A percentile compares a stretch with the other conserved stretches of the same genome.
These are phyloP conservation scores for Entophlyctis helioformis DNA, from an alignment of 192 early-diverging fungal species.

Conservation along the genomic window DNA sequence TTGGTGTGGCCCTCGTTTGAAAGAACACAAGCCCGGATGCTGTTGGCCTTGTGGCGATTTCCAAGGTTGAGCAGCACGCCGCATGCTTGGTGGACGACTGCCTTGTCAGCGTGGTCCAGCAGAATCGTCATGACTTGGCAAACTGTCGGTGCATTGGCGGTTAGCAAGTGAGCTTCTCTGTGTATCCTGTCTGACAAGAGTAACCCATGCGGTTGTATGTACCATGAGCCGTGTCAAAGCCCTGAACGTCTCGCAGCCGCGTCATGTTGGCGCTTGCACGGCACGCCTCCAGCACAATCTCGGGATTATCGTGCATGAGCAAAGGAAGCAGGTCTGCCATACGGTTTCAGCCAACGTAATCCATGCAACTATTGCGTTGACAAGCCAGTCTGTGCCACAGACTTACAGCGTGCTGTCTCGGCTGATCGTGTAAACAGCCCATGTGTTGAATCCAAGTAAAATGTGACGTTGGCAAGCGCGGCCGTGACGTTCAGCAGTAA, in stretches of 20 bases:
- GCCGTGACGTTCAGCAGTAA: slow-evolving; percentile 28
- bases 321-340: slow-evolving; percentile 21
- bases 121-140: slow-evolving; percentile 27
- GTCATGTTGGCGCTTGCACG: slow-evolving; percentile 27
- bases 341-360: too few species aligned
- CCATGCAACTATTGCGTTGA: too few species aligned
- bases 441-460: slow-evolving; percentile 14
- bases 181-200: too few species aligned
- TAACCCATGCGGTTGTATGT: too few species aligned
- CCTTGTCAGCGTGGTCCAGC: slow-evolving; percentile 17
- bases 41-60: neutral
- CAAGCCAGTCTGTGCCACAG: slow-evolving; percentile 1
- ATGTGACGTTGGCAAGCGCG: slow-evolving; percentile 33
- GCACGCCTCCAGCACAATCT: slow-evolving; percentile 20
- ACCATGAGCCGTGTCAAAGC: too few species aligned
- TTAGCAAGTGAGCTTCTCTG: too few species aligned
- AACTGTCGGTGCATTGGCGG: too few species aligned
- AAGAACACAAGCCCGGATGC: neutral
- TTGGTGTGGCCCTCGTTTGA: slow-evolving; percentile 9
- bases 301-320: slow-evolving; percentile 24
- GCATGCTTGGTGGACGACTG: slow-evolving; percentile 20
- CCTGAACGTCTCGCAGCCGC: slow-evolving; percentile 6
- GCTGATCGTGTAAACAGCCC: slow-evolving; percentile 5
- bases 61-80: slow-evolving; percentile 28
- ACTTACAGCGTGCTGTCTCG: slow-evolving; percentile 18